These are phyloP conservation scores for Neonectria neomacrospora DNA, from an alignment of 2,329 filamentous ascomycete genomes.

Conservation along the genomic window DNA sequence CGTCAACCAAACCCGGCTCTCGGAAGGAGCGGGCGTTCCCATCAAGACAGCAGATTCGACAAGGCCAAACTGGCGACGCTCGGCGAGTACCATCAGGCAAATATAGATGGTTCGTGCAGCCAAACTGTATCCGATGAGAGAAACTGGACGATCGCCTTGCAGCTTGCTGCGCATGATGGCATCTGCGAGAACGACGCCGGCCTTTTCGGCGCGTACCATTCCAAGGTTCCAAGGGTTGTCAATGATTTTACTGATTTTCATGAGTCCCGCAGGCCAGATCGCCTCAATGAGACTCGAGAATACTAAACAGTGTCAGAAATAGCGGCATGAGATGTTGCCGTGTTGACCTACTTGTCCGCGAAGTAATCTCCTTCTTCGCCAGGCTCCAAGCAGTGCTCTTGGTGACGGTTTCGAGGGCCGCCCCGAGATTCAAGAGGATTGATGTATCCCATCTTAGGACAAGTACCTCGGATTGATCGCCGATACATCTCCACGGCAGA, in stretches of 20 bases:
- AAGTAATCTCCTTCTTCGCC: constrained; percentile 65
- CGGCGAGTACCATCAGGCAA: constrained; percentile 82
- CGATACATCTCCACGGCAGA: constrained; percentile 81
- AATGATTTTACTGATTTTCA: constrained; percentile 77
- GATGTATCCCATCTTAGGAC: constrained; percentile 86
- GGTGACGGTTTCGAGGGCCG: constrained; percentile 79
- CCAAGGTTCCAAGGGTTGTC: constrained; percentile 86
- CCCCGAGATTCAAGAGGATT: constrained; percentile 80
- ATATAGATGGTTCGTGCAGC: constrained; percentile 86
- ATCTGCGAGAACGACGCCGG: constrained; percentile 77
- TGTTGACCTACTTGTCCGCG: constrained; percentile 57
- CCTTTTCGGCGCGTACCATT: constrained; percentile 81
- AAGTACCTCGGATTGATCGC: constrained; percentile 80
- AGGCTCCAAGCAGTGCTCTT: constrained; percentile 83
- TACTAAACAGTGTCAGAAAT: constrained; percentile 48
- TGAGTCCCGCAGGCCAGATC: constrained; percentile 70
- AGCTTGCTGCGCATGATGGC: constrained; percentile 79
- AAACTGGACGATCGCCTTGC: constrained; percentile 84
- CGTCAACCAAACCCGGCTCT: constrained; percentile 77
- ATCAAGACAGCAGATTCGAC: constrained; percentile 89
- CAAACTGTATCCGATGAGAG: constrained; percentile 83
- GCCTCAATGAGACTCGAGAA: constrained; percentile 68
- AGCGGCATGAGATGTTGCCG: background rate
- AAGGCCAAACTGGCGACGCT: constrained; percentile 84
- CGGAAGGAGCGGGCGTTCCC: constrained; percentile 81